phyloP scores from a whole-genome alignment of 768 basidiomycete genomes.

The Auriscalpium orientale region DNA sequence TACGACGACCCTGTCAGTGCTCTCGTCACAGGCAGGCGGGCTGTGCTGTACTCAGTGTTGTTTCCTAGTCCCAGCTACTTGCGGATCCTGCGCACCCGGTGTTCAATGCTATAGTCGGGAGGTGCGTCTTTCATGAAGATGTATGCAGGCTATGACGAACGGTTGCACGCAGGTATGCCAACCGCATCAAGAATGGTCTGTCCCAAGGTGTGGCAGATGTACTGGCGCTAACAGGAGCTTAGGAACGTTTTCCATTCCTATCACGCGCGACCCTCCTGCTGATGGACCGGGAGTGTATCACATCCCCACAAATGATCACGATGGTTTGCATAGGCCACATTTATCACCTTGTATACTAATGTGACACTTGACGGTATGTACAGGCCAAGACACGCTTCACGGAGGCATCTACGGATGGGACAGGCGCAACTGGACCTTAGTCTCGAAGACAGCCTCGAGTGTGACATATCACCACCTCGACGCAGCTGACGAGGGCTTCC shows the following conservation, averaged over 20 bases:
- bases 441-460: slow-evolving; percentile 33
- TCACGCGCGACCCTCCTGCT: slow-evolving; percentile 36
- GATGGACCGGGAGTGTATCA: slow-evolving; percentile 39
- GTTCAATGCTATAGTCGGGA: slow-evolving; percentile 26
- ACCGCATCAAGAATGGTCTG: slow-evolving; percentile 43
- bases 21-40: neutral
- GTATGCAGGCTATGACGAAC: too few species aligned
- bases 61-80: slow-evolving; percentile 29
- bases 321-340: slow-evolving; percentile 24
- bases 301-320: slow-evolving; percentile 43
- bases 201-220: neutral
- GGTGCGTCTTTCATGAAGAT: slow-evolving; percentile 5
- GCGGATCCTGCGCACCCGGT: slow-evolving; percentile 42
- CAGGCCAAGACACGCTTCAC: slow-evolving; percentile 41
- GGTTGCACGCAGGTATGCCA: slow-evolving; percentile 34
- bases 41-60: neutral
- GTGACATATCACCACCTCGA: slow-evolving; percentile 50
- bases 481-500: slow-evolving; percentile 46
- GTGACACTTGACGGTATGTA: neutral
- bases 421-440: slow-evolving; percentile 46
- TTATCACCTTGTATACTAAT: neutral
- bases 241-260: slow-evolving; percentile 50
- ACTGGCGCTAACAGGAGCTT: neutral
- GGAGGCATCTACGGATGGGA: slow-evolving; percentile 54
- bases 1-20: slow-evolving; percentile 45